A percentile compares a stretch with the other conserved stretches of the same genome.
These are phyloP conservation scores for Phellopilus nigrolimitatus DNA, from an alignment of 1,284 basidiomycete species.

Conservation along the genomic window DNA sequence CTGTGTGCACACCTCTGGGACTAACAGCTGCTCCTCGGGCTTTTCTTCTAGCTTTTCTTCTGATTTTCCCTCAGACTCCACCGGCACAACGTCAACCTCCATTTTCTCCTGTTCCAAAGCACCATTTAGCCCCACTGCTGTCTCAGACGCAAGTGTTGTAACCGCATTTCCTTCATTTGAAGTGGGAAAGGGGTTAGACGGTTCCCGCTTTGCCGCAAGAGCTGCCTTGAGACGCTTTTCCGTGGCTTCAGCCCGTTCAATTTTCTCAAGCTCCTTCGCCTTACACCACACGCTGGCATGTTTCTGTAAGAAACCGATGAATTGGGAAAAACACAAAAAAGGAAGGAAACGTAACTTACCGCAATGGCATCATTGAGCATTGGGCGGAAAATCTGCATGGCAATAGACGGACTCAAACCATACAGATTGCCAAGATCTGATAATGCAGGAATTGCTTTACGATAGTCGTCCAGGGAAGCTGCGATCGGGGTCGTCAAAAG, in stretches of 20 bases:
- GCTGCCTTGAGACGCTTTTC: slow-evolving; percentile 75
- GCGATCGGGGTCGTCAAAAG: slow-evolving; percentile 62
- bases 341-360: slow-evolving; percentile 36
- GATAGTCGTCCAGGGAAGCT: slow-evolving; percentile 58
- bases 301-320: slow-evolving; percentile 27
- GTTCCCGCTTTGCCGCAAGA: slow-evolving; percentile 69
- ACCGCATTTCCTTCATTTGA: slow-evolving; percentile 44
- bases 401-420: slow-evolving; percentile 76
- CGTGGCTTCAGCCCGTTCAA: slow-evolving; percentile 46
- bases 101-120: slow-evolving; percentile 40
- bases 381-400: slow-evolving; percentile 89
- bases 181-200: slow-evolving; percentile 41
- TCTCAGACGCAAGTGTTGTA: slow-evolving; percentile 50
- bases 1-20: slow-evolving; percentile 12
- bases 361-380: slow-evolving; percentile 63
- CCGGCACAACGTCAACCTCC: slow-evolving; percentile 40
- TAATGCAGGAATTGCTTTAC: slow-evolving; percentile 65
- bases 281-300: slow-evolving; percentile 59
- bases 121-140: slow-evolving; percentile 34
- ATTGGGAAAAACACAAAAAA: not conserved
- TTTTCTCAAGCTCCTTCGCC: slow-evolving; percentile 55
- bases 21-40: slow-evolving; percentile 20
- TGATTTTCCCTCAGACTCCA: not conserved
- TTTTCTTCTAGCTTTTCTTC: slow-evolving; percentile 37
- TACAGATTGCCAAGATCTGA: slow-evolving; percentile 68